Evolutionary conservation across 768 basidiomycete genomes (phyloP).

Genomic region (Lyophyllum semitale): DNA sequence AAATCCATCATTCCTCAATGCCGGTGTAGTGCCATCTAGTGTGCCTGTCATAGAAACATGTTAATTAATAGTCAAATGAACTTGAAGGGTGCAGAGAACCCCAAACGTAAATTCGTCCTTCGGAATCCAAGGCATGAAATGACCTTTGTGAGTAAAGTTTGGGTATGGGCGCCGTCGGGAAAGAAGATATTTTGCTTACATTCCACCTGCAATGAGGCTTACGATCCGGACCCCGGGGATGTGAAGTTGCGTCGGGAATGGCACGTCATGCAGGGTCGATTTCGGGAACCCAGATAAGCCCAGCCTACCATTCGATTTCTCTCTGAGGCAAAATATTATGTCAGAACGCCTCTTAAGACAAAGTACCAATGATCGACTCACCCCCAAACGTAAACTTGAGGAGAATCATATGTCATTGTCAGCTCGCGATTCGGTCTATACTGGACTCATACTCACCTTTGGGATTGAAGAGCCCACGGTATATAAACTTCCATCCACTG

Average conservation of each 20-base stretch:
- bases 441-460: constrained; percentile 54
- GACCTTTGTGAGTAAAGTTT: constrained; percentile 54
- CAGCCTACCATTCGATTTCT: constrained; percentile 61
- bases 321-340: constrained; percentile 38
- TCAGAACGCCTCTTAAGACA: constrained; percentile 3
- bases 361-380: constrained; percentile 20
- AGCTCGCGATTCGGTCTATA: not conserved
- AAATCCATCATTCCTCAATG: constrained; percentile 55
- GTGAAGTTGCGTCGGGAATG: constrained; percentile 64
- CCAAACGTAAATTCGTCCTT: constrained; percentile 79
- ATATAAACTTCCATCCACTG: constrained; percentile 80
- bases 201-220: constrained; percentile 77
- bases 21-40: constrained; percentile 47
- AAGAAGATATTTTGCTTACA: constrained; percentile 46
- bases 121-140: constrained; percentile 82
- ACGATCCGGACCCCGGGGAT: constrained; percentile 69
- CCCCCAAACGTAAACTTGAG: constrained; percentile 55
- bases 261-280: constrained; percentile 40
- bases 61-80: not conserved
- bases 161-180: constrained; percentile 1
- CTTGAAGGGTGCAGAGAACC: constrained; percentile 42
- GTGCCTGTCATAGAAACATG: constrained; percentile 47
- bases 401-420: not conserved
- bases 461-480: constrained; percentile 64
- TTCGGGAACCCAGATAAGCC: constrained; percentile 46